These are phyloP conservation scores for Umbelopsis sp. DNA, from an alignment of 192 early-diverging fungal species.

Conservation along the genomic window DNA sequence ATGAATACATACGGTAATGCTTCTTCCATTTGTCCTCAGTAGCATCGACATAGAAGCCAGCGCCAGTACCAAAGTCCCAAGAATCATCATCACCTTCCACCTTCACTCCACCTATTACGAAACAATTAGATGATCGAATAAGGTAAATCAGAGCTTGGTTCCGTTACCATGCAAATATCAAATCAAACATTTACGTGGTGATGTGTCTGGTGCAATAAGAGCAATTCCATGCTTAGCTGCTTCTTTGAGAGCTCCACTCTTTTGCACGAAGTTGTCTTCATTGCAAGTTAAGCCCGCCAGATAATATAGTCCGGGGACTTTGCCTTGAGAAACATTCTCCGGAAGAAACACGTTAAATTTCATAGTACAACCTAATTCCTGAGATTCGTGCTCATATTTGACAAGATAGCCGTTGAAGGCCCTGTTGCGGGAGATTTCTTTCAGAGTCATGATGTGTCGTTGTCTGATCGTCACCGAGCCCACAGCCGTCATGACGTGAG, in stretches of 20 bases:
- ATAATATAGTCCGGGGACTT: constrained; percentile 64
- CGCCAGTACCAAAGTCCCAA: constrained; percentile 70
- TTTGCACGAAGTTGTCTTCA: constrained; percentile 90
- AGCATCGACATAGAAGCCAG: constrained; percentile 75
- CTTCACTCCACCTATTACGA: constrained; percentile 48
- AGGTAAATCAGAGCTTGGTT: neutral
- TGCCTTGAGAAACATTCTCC: constrained; percentile 33
- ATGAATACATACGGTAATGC: constrained; percentile 85
- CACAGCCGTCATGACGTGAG: neutral
- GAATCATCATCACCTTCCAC: constrained; percentile 74
- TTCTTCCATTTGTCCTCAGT: constrained; percentile 73
- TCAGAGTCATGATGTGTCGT: constrained; percentile 26
- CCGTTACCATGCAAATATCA: neutral
- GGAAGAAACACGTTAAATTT: constrained; percentile 80
- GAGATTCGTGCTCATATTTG: constrained; percentile 75
- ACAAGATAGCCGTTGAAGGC: constrained; percentile 67
- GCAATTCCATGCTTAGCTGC: constrained; percentile 72
- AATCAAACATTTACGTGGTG: constrained; percentile 58
- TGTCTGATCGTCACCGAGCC: neutral
- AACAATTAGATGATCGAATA: constrained; percentile 14
- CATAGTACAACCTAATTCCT: constrained; percentile 68
- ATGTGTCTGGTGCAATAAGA: constrained; percentile 84
- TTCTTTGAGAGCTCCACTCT: constrained; percentile 69
- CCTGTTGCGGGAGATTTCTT: constrained; percentile 58
- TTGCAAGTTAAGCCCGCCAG: constrained; percentile 83